These are phyloP conservation scores for Colletotrichum horii DNA, from an alignment of 2,329 filamentous ascomycete genomes.

Conservation along the genomic window DNA sequence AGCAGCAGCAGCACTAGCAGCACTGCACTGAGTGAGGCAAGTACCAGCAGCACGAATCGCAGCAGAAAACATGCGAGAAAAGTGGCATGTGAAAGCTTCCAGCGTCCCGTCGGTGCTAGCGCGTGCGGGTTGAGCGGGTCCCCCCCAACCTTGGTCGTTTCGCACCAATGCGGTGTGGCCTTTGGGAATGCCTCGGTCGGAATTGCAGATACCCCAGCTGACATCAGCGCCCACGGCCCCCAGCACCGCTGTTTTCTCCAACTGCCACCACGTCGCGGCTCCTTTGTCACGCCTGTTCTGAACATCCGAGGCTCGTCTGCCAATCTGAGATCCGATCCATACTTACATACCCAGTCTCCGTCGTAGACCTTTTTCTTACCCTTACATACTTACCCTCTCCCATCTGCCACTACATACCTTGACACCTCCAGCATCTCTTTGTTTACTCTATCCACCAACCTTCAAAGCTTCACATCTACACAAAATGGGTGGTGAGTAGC, in stretches of 20 bases:
- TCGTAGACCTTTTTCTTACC: background rate
- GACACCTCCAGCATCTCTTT: background rate
- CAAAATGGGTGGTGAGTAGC: slow-evolving; percentile 43
- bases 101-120: background rate
- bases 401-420: background rate
- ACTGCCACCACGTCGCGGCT: background rate
- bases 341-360: background rate
- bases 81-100: slow-evolving; percentile 16
- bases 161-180: slow-evolving; percentile 16
- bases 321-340: slow-evolving; percentile 6
- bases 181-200: slow-evolving; percentile 19
- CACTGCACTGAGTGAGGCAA: background rate
- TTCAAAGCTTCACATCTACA: slow-evolving; percentile 12
- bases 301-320: slow-evolving; percentile 21
- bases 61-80: background rate
- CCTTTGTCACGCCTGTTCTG: background rate
- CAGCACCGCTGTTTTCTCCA: background rate
- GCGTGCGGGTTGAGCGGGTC: background rate
- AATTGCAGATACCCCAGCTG: slow-evolving; percentile 5
- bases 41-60: background rate
- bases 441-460: background rate
- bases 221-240: slow-evolving; percentile 13
- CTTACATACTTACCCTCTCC: slow-evolving; percentile 2
- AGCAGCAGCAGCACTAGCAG: background rate
- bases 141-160: background rate